phyloP scores from a whole-genome alignment of 306 rosid species.

The Castanospermum australe region DNA sequence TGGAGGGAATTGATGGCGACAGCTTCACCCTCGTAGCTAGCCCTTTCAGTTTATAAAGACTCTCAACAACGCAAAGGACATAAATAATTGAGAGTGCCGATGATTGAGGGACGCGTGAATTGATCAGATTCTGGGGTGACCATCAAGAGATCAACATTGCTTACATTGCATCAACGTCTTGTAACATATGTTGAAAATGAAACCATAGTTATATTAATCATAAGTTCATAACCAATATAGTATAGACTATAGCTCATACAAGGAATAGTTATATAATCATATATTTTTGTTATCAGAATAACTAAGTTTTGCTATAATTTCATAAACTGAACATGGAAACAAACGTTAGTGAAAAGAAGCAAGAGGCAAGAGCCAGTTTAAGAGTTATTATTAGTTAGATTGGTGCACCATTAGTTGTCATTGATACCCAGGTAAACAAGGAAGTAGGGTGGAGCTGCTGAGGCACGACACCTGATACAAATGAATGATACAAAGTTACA shows the following conservation, averaged over 20 bases:
- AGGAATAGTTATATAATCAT: no score
- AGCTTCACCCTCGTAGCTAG: background rate
- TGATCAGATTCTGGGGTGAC: background rate
- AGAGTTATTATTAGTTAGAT: background rate
- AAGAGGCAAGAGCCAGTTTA: background rate
- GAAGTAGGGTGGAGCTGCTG: background rate
- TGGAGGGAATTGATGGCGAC: background rate
- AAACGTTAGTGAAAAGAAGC: background rate
- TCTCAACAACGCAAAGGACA: background rate
- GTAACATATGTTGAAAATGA: background rate
- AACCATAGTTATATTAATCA: background rate
- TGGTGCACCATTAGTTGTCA: background rate
- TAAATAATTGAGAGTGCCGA: background rate
- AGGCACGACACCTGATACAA: background rate
- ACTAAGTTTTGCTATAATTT: background rate
- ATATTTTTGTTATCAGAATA: background rate
- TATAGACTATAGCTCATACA: no score
- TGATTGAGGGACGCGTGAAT: background rate
- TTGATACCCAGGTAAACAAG: background rate
- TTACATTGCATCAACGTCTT: background rate
- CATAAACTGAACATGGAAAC: background rate
- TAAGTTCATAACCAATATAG: background rate
- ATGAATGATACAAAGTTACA: background rate
- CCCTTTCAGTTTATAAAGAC: slow-evolving; percentile 7
- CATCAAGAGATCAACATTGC: background rate